Evolutionary conservation across 805 yeast genomes (phyloP).

Genomic region (Candida yuanshanica): DNA sequence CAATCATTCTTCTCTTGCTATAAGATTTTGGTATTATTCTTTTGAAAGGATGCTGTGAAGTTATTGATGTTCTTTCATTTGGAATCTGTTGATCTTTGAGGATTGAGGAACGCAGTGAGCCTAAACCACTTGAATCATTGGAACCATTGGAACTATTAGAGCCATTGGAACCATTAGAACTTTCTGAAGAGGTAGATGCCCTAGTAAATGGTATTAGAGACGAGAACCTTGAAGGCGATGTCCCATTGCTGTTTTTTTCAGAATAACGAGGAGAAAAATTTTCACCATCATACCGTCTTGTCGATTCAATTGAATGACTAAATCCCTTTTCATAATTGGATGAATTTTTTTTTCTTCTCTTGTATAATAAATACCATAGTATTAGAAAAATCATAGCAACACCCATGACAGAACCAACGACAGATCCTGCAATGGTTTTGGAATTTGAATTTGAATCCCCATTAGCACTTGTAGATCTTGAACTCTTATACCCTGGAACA

Average conservation of each 20-base stretch:
- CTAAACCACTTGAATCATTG: conserved; percentile 8
- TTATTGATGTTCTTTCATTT: conserved; percentile 4
- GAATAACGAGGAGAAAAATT: conserved; percentile 1
- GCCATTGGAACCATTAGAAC: neutral
- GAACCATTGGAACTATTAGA: conserved; percentile 7
- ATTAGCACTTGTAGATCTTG: neutral
- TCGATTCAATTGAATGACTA: conserved; percentile 22
- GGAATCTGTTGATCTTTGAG: conserved; percentile 12
- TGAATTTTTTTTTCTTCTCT: conserved; percentile 4
- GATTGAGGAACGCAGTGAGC: conserved; percentile 10
- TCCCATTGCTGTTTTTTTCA: neutral
- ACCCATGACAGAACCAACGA: conserved; percentile 23
- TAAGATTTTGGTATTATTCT: neutral
- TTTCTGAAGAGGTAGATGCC: neutral
- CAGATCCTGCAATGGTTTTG: conserved; percentile 23
- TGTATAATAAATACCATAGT: conserved; percentile 13
- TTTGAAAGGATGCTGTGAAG: conserved; percentile 2
- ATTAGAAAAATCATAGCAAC: conserved; percentile 9
- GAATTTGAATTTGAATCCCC: conserved; percentile 1
- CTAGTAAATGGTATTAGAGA: conserved; percentile 2
- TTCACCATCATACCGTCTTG: conserved; percentile 17
- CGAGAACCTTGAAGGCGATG: neutral
- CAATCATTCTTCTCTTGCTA: conserved; percentile 15
- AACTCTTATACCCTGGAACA: conserved; percentile 5
- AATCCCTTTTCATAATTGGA: conserved; percentile 16